These are phyloP conservation scores for Pythium utonaiense DNA, from an alignment of 352 stramenopile genomes.

Conservation along the genomic window DNA sequence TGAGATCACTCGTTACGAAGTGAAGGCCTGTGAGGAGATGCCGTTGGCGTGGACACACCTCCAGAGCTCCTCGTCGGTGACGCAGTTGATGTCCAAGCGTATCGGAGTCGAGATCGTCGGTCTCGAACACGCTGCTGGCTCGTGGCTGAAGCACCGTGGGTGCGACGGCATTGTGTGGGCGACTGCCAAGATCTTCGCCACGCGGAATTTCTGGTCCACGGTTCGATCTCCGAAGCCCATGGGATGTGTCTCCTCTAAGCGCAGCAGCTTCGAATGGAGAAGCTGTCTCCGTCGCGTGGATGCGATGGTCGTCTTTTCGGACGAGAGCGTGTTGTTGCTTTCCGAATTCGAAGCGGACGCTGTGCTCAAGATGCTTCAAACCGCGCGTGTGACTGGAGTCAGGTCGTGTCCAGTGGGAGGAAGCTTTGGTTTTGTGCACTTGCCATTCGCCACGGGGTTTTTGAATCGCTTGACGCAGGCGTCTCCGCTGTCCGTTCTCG, in stretches of 20 bases:
- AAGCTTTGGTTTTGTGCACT: conserved; percentile 7
- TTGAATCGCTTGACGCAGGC: background rate
- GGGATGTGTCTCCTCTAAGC: background rate
- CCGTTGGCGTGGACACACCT: conserved; percentile 18
- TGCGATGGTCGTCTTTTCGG: conserved; percentile 34
- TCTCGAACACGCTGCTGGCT: background rate
- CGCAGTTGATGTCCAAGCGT: background rate
- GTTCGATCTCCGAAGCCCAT: background rate
- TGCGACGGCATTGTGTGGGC: conserved; percentile 23
- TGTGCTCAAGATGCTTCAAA: conserved; percentile 32
- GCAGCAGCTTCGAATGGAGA: background rate
- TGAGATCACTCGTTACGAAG: conserved; percentile 4
- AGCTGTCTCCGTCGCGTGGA: conserved; percentile 26
- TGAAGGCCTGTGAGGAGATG: conserved; percentile 22
- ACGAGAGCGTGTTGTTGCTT: conserved; percentile 32
- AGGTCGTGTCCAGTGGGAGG: background rate
- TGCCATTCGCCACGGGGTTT: background rate
- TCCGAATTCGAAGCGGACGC: conserved; percentile 38
- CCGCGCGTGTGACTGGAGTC: background rate
- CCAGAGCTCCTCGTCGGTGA: background rate
- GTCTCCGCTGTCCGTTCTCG: background rate
- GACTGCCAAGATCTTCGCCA: conserved; percentile 27
- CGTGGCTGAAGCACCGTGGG: background rate
- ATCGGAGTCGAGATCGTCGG: background rate
- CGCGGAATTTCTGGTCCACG: conserved; percentile 44